Evolutionary conservation across 495 filamentous ascomycete species (phyloP).

Genomic region (Penicillium simplicissimum): DNA sequence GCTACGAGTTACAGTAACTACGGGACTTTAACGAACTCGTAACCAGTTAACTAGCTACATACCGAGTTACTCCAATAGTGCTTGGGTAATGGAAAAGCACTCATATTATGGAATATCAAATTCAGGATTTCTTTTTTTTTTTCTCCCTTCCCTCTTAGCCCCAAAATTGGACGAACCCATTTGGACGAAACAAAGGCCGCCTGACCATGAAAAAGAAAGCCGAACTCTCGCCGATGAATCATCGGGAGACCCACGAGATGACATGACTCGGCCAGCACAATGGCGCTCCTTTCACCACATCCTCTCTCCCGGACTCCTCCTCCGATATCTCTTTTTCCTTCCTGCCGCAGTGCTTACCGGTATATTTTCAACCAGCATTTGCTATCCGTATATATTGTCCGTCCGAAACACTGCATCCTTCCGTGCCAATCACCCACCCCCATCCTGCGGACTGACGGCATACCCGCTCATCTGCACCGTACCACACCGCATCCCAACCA

Average conservation of each 20-base stretch:
- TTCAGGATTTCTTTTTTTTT: neutral
- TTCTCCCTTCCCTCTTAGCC: neutral
- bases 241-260: slow-evolving; percentile 28
- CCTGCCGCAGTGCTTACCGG: neutral
- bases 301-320: slow-evolving; percentile 15
- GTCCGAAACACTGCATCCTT: slow-evolving; percentile 10
- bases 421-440: slow-evolving; percentile 22
- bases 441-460: slow-evolving; percentile 14
- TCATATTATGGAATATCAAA: too few relatives aligned
- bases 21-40: too few relatives aligned
- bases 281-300: slow-evolving; percentile 7
- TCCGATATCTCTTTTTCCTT: slow-evolving; percentile 9
- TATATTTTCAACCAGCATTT: slow-evolving; percentile 9
- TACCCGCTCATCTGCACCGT: slow-evolving; percentile 22
- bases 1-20: too few relatives aligned
- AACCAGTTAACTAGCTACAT: too few relatives aligned
- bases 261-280: slow-evolving; percentile 11
- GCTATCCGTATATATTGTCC: neutral
- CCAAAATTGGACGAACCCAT: neutral
- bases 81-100: too few relatives aligned
- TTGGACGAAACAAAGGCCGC: neutral
- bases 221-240: slow-evolving; percentile 20
- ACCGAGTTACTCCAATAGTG: too few relatives aligned
- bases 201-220: neutral
- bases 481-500: slow-evolving; percentile 33